A percentile compares a stretch with the other conserved stretches of the same genome.
These are phyloP conservation scores for Dactylellina drechsleri DNA, from an alignment of 2,329 filamentous ascomycete genomes.

Conservation along the genomic window DNA sequence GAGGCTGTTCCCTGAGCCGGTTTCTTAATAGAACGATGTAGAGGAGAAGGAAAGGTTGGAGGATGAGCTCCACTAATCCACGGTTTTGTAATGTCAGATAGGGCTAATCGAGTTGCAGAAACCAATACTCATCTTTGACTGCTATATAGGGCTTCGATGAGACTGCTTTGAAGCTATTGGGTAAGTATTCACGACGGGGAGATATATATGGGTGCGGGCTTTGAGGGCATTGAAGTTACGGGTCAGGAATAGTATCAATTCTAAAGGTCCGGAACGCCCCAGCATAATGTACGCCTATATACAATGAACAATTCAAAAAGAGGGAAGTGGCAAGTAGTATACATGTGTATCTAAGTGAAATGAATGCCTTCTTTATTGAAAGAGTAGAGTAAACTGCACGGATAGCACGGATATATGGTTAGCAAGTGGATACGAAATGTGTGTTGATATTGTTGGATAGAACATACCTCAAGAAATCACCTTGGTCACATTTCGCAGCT, in stretches of 20 bases:
- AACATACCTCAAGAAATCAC: slow-evolving; percentile 75
- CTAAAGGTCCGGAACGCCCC: slow-evolving; percentile 11
- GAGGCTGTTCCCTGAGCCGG: too few relatives aligned
- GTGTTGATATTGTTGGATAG: slow-evolving; percentile 20
- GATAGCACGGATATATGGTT: slow-evolving; percentile 60
- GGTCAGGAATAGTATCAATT: slow-evolving; percentile 3
- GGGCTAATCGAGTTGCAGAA: too few relatives aligned
- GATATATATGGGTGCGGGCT: not conserved
- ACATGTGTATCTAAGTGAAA: slow-evolving; percentile 65
- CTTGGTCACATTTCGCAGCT: slow-evolving; percentile 87
- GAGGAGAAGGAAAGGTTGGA: too few relatives aligned
- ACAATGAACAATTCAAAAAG: not conserved
- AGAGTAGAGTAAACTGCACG: slow-evolving; percentile 64
- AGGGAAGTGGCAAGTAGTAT: not conserved
- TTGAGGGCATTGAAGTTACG: not conserved
- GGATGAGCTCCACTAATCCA: too few relatives aligned
- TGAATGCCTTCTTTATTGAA: slow-evolving; percentile 95
- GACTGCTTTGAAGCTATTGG: too few relatives aligned
- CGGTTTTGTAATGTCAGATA: too few relatives aligned
- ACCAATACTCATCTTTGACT: too few relatives aligned
- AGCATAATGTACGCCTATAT: slow-evolving; percentile 9
- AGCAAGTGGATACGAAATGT: not conserved
- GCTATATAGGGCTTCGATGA: too few relatives aligned
- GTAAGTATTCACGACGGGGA: too few relatives aligned
- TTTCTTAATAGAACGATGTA: too few relatives aligned